Conservation (phyloP, 75 land plant species). For the Cryptomeria japonica region DNA sequence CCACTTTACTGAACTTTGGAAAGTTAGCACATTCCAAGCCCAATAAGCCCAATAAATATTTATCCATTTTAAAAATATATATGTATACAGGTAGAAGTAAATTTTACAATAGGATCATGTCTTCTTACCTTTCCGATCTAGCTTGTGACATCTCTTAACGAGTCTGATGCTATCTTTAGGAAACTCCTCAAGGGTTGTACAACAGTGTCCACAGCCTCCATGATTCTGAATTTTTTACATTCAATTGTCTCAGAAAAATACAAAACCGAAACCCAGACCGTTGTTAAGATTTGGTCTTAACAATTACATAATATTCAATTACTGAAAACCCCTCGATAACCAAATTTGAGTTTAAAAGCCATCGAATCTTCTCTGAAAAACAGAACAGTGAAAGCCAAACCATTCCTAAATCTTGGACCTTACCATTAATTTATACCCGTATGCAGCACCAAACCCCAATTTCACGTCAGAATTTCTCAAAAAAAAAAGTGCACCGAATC, state of each 20-base stretch:
- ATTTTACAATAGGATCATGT: background rate
- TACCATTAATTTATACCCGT: too few species aligned
- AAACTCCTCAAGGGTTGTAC: conserved; percentile 44
- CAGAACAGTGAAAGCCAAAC: too few species aligned
- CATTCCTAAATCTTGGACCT: too few species aligned
- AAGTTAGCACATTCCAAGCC: background rate
- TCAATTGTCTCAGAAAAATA: background rate
- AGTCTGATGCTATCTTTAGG: conserved; percentile 59
- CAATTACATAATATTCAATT: too few species aligned
- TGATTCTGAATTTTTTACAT: background rate
- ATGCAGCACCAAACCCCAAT: too few species aligned
- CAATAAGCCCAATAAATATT: conserved; percentile 4
- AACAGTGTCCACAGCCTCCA: conserved; percentile 50
- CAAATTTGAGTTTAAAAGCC: too few species aligned
- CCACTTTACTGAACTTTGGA: conserved; percentile 69
- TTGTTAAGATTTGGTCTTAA: too few species aligned
- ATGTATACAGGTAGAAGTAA: background rate
- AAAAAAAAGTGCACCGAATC: too few species aligned
- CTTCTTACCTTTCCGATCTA: conserved; percentile 51
- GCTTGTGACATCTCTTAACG: conserved; percentile 71
- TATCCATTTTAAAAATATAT: background rate
- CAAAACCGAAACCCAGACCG: too few species aligned
- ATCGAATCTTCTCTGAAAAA: too few species aligned
- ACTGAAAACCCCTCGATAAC: too few species aligned
- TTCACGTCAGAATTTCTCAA: too few species aligned